Evolutionary conservation across 345 rosid genomes (phyloP).

Genomic region (Gossypium raimondii): DNA sequence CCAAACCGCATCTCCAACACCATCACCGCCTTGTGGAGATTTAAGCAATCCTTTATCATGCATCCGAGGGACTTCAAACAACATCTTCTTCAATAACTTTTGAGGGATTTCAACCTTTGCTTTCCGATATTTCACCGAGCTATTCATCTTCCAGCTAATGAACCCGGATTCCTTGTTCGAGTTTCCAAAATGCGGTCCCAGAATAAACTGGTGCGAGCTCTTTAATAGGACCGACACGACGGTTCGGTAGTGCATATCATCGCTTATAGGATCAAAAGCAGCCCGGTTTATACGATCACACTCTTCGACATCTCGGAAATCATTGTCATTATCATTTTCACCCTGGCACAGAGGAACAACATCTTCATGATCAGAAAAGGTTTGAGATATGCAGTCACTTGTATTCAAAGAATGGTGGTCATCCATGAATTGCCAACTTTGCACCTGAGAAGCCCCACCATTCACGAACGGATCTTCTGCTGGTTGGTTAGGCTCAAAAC

Average conservation of each 20-base stretch:
- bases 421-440: slow-evolving; percentile 62
- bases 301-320: slow-evolving; percentile 38
- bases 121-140: slow-evolving; percentile 20
- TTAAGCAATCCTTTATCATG: slow-evolving; percentile 33
- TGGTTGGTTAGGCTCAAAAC: slow-evolving; percentile 36
- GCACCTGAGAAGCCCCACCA: slow-evolving; percentile 62
- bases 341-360: slow-evolving; percentile 30
- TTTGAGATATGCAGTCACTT: slow-evolving; percentile 69
- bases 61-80: slow-evolving; percentile 71
- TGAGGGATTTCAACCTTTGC: slow-evolving; percentile 37
- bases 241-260: slow-evolving; percentile 59
- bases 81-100: slow-evolving; percentile 62
- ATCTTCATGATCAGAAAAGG: slow-evolving; percentile 45
- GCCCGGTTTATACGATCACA: slow-evolving; percentile 31
- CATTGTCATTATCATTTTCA: slow-evolving; percentile 26
- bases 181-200: slow-evolving; percentile 45
- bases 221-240: slow-evolving; percentile 61
- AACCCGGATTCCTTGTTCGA: slow-evolving; percentile 56
- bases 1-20: slow-evolving; percentile 29
- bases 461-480: slow-evolving; percentile 54
- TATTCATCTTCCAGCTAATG: slow-evolving; percentile 49
- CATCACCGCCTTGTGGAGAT: slow-evolving; percentile 31
- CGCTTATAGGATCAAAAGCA: slow-evolving; percentile 28
- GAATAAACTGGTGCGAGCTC: slow-evolving; percentile 52
- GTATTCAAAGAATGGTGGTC: slow-evolving; percentile 63